These are phyloP conservation scores for Nemania sp. DNA, from an alignment of 2,329 filamentous ascomycete species.

Conservation along the genomic window DNA sequence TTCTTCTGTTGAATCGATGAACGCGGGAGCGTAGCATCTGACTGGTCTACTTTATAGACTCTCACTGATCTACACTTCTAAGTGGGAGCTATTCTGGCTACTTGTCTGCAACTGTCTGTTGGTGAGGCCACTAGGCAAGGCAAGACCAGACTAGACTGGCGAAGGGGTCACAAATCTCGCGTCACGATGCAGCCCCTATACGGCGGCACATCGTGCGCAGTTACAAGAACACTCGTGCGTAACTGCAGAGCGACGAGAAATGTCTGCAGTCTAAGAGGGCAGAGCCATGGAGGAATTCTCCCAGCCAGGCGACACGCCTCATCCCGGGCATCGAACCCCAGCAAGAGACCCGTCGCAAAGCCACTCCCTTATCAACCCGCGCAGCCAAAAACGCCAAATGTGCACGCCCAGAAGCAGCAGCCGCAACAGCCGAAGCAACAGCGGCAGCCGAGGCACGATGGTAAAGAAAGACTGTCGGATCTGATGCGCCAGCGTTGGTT, in stretches of 20 bases:
- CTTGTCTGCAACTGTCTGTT: neutral
- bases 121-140: neutral
- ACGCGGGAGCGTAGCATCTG: neutral
- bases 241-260: constrained; percentile 1
- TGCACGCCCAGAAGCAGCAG: constrained; percentile 1
- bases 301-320: constrained; percentile 28
- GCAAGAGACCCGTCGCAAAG: constrained; percentile 23
- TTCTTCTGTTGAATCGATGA: constrained; percentile 18
- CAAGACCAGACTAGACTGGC: neutral
- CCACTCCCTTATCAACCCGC: constrained; percentile 31
- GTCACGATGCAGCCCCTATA: constrained; percentile 18
- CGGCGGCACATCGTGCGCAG: constrained; percentile 11
- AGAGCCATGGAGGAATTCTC: constrained; percentile 9
- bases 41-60: neutral
- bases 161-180: neutral
- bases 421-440: neutral
- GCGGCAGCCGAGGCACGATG: constrained; percentile 1
- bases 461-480: constrained; percentile 27
- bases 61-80: neutral
- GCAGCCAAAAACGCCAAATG: constrained; percentile 9
- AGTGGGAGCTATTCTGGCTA: neutral
- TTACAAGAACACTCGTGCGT: constrained; percentile 8
- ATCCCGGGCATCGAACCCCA: constrained; percentile 12
- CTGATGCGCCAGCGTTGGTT: constrained; percentile 43
- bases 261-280: constrained; percentile 3